Evolutionary conservation across 345 rosid genomes (phyloP), one percentile per base, ranked within the genome.

Genomic region (Adansonia digitata): DNA sequence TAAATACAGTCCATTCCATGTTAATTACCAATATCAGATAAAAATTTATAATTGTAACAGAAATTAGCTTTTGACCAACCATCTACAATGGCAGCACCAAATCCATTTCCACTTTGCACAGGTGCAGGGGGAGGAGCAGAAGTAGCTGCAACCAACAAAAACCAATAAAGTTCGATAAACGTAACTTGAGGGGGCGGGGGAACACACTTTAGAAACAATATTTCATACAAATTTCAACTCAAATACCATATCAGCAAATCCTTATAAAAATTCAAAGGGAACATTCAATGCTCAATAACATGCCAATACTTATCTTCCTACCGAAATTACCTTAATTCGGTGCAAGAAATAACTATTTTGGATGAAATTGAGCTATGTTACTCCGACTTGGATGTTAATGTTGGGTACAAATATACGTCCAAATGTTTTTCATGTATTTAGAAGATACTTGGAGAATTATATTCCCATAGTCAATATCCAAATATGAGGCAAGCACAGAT

Each of bases 91-190:
- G 80, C 64, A 37, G 69, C 73, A 7, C 77, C 80, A 4, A 78
- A 0, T 42, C 68, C 60, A 72, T 42, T 73, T 49, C 52, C 63
- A 8, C 55, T 29, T 69, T 46, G 73, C 18, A 5, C 53, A 27
- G 74, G 60, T 18, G 80, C 70, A 3, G 80, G 76, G 17, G 80
- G 65, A 61, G 82, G 76, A 43, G 80, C 78, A 68, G 52, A 37
- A 46, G 53, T 39, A 13, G 13, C 84, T 81, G 55, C 66, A 65
- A 5, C 27, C 10, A 59, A 12, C 69, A 76, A 1, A 27, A 17
- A 62, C 46, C 57, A 80, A 59, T 7, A 5, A 42, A 59, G 18
- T 34, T 17, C 48, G 34, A 34, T 42, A 0, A 1, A 10, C 57
- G 71, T 15, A 22, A 53, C 26, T 18, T 15, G 2, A 51, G 24